A percentile compares a stretch with the other conserved stretches of the same genome.
These are phyloP conservation scores for Thalia dealbata DNA, from an alignment of 176 grass and related monocot genomes.

Conservation along the genomic window DNA sequence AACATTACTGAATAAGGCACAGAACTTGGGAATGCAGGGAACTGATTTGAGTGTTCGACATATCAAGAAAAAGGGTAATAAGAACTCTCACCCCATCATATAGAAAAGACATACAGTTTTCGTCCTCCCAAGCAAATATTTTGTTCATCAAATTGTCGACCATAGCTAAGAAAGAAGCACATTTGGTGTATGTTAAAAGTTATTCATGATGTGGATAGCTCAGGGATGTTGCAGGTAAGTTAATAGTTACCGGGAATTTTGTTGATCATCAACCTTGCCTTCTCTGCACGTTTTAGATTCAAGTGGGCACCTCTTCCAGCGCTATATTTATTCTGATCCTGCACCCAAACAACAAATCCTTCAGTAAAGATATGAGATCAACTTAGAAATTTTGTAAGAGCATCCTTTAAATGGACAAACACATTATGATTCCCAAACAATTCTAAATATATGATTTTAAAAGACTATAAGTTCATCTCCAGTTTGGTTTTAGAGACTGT, in stretches of 20 bases:
- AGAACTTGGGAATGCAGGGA: constrained; percentile 4
- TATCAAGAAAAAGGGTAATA: constrained; percentile 9
- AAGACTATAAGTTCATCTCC: neutral
- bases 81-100: constrained; percentile 70
- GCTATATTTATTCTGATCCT: constrained; percentile 86
- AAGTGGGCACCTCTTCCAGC: constrained; percentile 75
- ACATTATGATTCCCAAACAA: neutral
- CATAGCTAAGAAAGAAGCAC: constrained; percentile 45
- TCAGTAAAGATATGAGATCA: constrained; percentile 10
- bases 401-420: neutral
- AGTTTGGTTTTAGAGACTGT: neutral
- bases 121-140: constrained; percentile 77
- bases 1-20: constrained; percentile 5
- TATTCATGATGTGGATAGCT: neutral
- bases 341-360: constrained; percentile 15
- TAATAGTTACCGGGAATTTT: constrained; percentile 72
- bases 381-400: neutral
- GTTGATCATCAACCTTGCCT: constrained; percentile 58
- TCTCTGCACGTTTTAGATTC: constrained; percentile 91
- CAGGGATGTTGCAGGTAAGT: neutral
- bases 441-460: neutral
- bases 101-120: constrained; percentile 60
- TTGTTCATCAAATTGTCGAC: constrained; percentile 79
- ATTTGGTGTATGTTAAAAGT: neutral
- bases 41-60: neutral